These are phyloP conservation scores for Pyrenophora teres DNA, from an alignment of 2,329 filamentous ascomycete genomes.

Conservation along the genomic window DNA sequence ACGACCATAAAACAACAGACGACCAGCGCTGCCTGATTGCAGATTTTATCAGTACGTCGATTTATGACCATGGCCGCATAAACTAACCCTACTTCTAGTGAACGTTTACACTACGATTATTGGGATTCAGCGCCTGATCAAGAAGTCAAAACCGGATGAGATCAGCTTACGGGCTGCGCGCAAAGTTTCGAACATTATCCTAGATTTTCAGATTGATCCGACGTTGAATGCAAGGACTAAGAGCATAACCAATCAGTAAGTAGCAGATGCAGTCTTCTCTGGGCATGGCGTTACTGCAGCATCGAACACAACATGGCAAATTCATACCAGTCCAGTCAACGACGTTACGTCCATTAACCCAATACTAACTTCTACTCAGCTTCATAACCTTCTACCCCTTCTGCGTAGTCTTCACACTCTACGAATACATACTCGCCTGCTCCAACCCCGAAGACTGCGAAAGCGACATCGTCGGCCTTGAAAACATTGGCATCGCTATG, in stretches of 20 bases:
- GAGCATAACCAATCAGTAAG: constrained; percentile 30
- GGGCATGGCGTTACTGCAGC: too few relatives aligned
- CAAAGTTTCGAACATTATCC: constrained; percentile 27
- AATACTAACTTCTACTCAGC: constrained; percentile 11
- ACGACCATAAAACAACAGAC: constrained; percentile 2
- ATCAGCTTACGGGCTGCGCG: constrained; percentile 29
- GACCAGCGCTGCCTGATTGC: constrained; percentile 24
- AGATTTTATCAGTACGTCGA: constrained; percentile 25
- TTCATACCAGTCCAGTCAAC: too few relatives aligned
- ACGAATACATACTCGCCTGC: constrained; percentile 35
- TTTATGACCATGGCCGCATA: too few relatives aligned
- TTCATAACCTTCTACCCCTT: constrained; percentile 40
- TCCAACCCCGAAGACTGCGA: constrained; percentile 30
- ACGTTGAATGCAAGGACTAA: constrained; percentile 3
- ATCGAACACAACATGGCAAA: too few relatives aligned
- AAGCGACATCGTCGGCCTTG: constrained; percentile 29
- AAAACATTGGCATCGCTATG: constrained; percentile 30
- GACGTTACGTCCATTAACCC: background rate
- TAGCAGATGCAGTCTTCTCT: background rate
- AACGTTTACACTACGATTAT: constrained; percentile 33
- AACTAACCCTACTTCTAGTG: constrained; percentile 12
- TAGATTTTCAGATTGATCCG: constrained; percentile 21
- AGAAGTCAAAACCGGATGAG: constrained; percentile 12
- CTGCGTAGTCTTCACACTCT: constrained; percentile 37
- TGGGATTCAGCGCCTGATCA: constrained; percentile 26